These are phyloP conservation scores for Reutealis trisperma DNA, from an alignment of 345 rosid species.

Conservation along the genomic window DNA sequence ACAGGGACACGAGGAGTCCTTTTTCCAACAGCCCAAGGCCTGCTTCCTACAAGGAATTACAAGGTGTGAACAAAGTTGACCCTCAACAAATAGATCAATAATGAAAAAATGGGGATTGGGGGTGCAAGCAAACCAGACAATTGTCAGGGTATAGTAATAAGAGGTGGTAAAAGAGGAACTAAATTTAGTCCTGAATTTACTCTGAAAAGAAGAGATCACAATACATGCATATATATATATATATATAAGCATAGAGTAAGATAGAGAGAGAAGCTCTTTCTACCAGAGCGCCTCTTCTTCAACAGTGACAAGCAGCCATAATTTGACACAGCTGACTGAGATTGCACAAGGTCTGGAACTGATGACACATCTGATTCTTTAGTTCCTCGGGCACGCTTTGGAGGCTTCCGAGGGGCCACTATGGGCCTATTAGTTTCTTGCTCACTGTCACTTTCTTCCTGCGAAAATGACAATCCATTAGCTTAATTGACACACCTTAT, in stretches of 20 bases:
- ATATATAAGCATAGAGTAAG: neutral
- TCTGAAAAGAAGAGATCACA: neutral
- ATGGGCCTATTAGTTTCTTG: slow-evolving; percentile 55
- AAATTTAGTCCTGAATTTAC: neutral
- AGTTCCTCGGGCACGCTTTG: slow-evolving; percentile 53
- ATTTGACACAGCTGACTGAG: slow-evolving; percentile 55
- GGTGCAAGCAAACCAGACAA: neutral
- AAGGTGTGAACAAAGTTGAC: slow-evolving; percentile 27
- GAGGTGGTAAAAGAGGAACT: no score
- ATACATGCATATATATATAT: neutral
- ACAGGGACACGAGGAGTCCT: slow-evolving; percentile 84
- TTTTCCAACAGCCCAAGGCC: slow-evolving; percentile 85
- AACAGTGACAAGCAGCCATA: slow-evolving; percentile 59
- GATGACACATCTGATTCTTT: slow-evolving; percentile 48
- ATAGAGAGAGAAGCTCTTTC: slow-evolving; percentile 25
- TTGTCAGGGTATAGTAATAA: neutral
- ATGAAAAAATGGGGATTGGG: neutral
- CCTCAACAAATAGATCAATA: slow-evolving; percentile 5
- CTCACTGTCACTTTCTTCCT: slow-evolving; percentile 80
- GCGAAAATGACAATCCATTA: slow-evolving; percentile 29
- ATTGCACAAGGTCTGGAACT: slow-evolving; percentile 60
- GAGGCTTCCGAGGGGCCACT: slow-evolving; percentile 47
- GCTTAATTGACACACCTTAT: slow-evolving; percentile 6
- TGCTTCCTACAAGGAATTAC: slow-evolving; percentile 48
- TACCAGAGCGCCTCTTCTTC: slow-evolving; percentile 74